Base-by-base conservation (phyloP, 2,329 filamentous ascomycete genomes). In the Fusarium irregulare region DNA sequence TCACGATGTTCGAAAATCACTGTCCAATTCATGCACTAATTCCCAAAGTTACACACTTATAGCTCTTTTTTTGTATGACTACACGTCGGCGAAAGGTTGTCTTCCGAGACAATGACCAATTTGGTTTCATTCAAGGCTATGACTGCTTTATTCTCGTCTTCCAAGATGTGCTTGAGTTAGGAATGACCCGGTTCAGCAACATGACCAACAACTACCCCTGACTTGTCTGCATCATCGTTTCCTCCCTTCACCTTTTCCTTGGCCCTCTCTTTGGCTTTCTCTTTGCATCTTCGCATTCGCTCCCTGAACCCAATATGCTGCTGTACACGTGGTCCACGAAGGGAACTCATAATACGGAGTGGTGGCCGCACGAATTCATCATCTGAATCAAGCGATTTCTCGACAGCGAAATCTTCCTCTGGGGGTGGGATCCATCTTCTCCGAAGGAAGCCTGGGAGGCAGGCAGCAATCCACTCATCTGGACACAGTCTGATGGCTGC, bases 401-500 rank as follows among this genome's bases (percentile, higher is more conserved):
- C 68, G 30, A 32, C 53, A 5, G 37, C 57, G 13, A 48, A 32
- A 20, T 73, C 64, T 18, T 70, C 63, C 3, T 48, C 48, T 18
- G 69, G 67, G 25, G 70, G 71, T 4, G 70, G 60, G 23, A 75
- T 32, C 76, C 76, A 78, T 55, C 68, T 74, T 61, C 68, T 72
- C 10, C 64, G 69, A 10, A 78, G 64, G 62, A 76, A 78, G 14
- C 61, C 66, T n/a, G 76, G 76, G n/a, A 78, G 34, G 42, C 74
- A 76, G 18, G 57, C 54, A 11, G 53, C 72, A 55, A 78, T 68
- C 79, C 79, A 82, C 28, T 85, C 84, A 74, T 97, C 93, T 0
- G 93, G 93, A 55, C 94, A 86, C 25, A 90, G 82, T 56, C 93
- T 90, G 58, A 97, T 90, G 18, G 90, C 77, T 93, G 81, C 72